Evolutionary conservation across 1,139 yeast genomes (phyloP).

Genomic region (Tardiomyces blankii): DNA sequence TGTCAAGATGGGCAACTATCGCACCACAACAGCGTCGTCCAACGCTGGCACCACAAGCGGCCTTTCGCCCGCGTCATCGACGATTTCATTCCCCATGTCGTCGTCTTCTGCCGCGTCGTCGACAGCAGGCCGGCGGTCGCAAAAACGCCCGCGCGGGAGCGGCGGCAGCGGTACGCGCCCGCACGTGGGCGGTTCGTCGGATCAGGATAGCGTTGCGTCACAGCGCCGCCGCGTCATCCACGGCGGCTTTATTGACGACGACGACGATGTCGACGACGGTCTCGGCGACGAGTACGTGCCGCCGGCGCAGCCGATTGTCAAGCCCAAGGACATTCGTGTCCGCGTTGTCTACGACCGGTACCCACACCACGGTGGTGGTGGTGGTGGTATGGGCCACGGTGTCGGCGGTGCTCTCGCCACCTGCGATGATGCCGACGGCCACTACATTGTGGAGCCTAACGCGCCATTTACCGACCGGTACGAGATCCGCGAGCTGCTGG

Average conservation of each 20-base stretch:
- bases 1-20: neutral
- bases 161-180: neutral
- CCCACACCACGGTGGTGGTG: no score
- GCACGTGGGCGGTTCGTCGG: neutral
- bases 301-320: slow-evolving; percentile 16
- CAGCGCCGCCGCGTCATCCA: neutral
- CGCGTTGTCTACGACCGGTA: slow-evolving; percentile 17
- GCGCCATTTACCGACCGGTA: slow-evolving; percentile 34
- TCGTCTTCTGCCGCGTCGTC: slow-evolving; percentile 1
- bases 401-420: slow-evolving; percentile 1
- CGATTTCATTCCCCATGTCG: slow-evolving; percentile 1
- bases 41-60: neutral
- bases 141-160: neutral
- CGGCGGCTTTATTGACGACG: neutral
- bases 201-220: slow-evolving; percentile 1
- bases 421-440: slow-evolving; percentile 31
- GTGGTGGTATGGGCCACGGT: no score
- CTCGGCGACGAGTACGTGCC: slow-evolving; percentile 6
- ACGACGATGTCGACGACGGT: neutral
- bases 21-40: neutral
- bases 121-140: neutral
- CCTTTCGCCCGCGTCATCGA: neutral
- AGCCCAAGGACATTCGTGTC: slow-evolving; percentile 22
- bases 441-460: slow-evolving; percentile 25
- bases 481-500: slow-evolving; percentile 36